Evolutionary conservation across 176 grass and related monocot species (phyloP).

Genomic region (Typha latifolia): DNA sequence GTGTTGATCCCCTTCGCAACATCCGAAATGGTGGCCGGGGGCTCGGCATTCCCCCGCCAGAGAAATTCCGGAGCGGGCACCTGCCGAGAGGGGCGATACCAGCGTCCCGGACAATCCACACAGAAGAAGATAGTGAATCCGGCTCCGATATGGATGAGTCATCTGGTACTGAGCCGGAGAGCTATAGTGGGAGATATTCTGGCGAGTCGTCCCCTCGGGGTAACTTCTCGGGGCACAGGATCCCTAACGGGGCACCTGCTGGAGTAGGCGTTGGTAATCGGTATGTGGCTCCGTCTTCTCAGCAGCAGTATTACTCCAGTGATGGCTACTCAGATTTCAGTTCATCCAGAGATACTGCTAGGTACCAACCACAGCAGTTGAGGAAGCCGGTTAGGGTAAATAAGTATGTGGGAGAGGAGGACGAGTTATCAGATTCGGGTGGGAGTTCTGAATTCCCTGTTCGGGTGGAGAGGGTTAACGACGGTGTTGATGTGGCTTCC

Average conservation of each 20-base stretch:
- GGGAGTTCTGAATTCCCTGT: conserved; percentile 75
- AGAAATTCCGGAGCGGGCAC: conserved; percentile 86
- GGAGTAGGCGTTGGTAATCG: conserved; percentile 11
- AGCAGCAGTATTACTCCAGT: conserved; percentile 63
- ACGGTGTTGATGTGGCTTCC: conserved; percentile 25
- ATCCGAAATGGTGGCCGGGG: conserved; percentile 25
- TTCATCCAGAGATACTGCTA: conserved; percentile 66
- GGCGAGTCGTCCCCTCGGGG: conserved; percentile 60
- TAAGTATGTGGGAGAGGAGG: conserved; percentile 58
- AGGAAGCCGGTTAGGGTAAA: conserved; percentile 28
- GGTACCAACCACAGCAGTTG: conserved; percentile 29
- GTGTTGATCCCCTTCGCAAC: conserved; percentile 48
- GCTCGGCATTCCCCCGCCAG: conserved; percentile 77
- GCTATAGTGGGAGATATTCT: conserved; percentile 54
- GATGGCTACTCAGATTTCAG: conserved; percentile 88
- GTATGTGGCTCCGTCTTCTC: conserved; percentile 27
- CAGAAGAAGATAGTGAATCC: conserved; percentile 35
- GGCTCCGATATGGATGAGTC: conserved; percentile 93
- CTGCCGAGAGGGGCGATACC: conserved; percentile 51
- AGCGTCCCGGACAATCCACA: conserved; percentile 33
- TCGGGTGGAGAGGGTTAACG: conserved; percentile 22
- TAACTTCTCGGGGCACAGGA: neutral
- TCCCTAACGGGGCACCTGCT: conserved; percentile 3
- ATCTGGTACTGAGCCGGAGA: conserved; percentile 60
- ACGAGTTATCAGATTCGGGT: conserved; percentile 43